Evolutionary conservation across 495 filamentous ascomycete species (phyloP).

Genomic region (Sabuloglossum arenarium): DNA sequence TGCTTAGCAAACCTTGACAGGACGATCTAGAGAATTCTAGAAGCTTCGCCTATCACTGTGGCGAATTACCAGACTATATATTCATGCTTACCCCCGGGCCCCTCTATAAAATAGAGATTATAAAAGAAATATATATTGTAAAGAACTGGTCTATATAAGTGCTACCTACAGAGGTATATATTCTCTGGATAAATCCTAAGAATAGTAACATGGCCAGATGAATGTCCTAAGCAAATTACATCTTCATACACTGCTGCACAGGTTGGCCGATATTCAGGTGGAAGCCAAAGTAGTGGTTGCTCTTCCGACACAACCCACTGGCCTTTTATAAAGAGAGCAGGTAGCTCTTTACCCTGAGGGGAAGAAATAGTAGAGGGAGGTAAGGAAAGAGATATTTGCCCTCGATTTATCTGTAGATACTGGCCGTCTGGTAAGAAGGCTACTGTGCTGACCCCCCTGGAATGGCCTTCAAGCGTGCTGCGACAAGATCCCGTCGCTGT

Average conservation of each 20-base stretch:
- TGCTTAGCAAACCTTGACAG: not conserved
- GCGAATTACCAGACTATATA: not conserved
- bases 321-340: conserved; percentile 5
- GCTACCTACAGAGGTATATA: conserved; percentile 3
- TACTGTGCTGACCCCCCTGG: too few species aligned
- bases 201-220: too few species aligned
- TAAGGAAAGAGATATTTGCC: too few species aligned
- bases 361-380: too few species aligned
- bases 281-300: conserved; percentile 3
- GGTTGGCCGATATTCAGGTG: conserved; percentile 5
- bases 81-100: not conserved
- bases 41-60: not conserved
- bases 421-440: too few species aligned
- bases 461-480: too few species aligned
- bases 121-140: conserved; percentile 5
- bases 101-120: conserved; percentile 1
- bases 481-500: too few species aligned
- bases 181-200: too few species aligned
- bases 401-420: too few species aligned
- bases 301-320: conserved; percentile 2
- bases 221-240: too few species aligned
- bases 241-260: too few species aligned
- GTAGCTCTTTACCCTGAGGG: not conserved
- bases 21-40: not conserved
- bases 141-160: conserved; percentile 4